Base-by-base conservation (phyloP, 108 stramenopile species). In the Skeletonema tropicum region DNA sequence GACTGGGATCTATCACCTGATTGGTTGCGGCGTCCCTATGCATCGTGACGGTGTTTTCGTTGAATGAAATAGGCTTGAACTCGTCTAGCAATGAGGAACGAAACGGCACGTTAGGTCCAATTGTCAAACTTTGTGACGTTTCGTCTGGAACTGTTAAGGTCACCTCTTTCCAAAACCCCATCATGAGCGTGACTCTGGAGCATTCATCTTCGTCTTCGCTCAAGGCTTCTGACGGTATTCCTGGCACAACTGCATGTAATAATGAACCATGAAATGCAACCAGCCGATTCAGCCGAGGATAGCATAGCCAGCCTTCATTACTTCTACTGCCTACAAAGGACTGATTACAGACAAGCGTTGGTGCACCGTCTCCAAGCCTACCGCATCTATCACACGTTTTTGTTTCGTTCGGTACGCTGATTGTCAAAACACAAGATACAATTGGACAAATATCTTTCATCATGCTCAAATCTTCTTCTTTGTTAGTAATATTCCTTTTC, bases 181-280 rank as follows among this genome's bases (percentile, higher is more conserved):
- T 49, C 87, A 88, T 88, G 11, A 86, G 68, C 11, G 88, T 89
- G 38, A 88, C 82, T 21, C 88, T 66, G 21, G 15, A 23, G 15
- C 35, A 25, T 57, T 66, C 9, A 58, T 23, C 66, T 9, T 57
- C 23, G 36, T 78, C 77, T 49, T 57, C 39, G 21, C 58, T 39
- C 48, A 25, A 55, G 17, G 25, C 58, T 21, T 49, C 12, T 33
- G 57, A 11, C 59, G 66, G 76, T 23, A 79, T 73, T 19, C 88
- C 88, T 14, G 88, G 88, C 9, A 89, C 48, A 11, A 89, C 88
- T 5, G 87, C 87, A 61, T 89, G 88, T 48, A 89, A 59, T 38
- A 88, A 61, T 11, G 75, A 77, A 14, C 88, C 88, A 19, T 86
- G 79, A 31, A 88, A 88, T 41, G 82, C 79, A 66, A 83, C 55